Conservation (phyloP, 805 yeast genomes). For the Zygosaccharomyces lentus region DNA sequence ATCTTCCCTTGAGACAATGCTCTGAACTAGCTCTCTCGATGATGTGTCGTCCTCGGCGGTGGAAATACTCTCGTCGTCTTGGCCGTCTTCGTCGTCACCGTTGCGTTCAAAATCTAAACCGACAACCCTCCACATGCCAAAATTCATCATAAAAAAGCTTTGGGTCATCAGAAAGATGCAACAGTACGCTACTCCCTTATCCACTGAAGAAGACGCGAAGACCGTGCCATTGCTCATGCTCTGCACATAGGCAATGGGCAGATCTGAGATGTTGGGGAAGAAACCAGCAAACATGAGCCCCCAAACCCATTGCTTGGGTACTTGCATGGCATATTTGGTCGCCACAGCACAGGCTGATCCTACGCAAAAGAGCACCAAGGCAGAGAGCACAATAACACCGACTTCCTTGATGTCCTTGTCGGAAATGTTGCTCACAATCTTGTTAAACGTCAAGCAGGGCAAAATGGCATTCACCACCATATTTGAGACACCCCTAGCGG, state of each 20-base stretch:
- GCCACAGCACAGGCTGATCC: slow-evolving; percentile 44
- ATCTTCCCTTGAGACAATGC: not conserved
- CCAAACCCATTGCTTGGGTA: slow-evolving; percentile 72
- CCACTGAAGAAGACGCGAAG: slow-evolving; percentile 52
- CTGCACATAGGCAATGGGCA: slow-evolving; percentile 80
- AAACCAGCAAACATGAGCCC: slow-evolving; percentile 69
- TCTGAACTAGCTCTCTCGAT: not conserved
- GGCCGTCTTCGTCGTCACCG: slow-evolving; percentile 16
- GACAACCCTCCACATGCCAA: slow-evolving; percentile 68
- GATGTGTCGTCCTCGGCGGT: not conserved
- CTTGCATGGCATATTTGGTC: slow-evolving; percentile 46
- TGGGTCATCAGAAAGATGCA: slow-evolving; percentile 68
- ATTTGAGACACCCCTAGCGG: slow-evolving; percentile 65
- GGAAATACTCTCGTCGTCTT: not conserved
- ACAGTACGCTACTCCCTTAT: slow-evolving; percentile 74
- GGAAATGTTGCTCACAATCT: slow-evolving; percentile 61
- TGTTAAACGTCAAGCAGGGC: slow-evolving; percentile 73
- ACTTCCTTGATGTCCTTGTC: slow-evolving; percentile 65
- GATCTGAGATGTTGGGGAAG: slow-evolving; percentile 74
- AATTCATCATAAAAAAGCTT: slow-evolving; percentile 62
- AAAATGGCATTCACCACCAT: slow-evolving; percentile 62
- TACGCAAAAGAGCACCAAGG: slow-evolving; percentile 40
- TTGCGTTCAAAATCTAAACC: slow-evolving; percentile 59
- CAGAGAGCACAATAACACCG: slow-evolving; percentile 57
- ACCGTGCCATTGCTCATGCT: slow-evolving; percentile 60